These are phyloP conservation scores for Diplodia intermedia DNA, from an alignment of 2,329 filamentous ascomycete genomes.

Conservation along the genomic window DNA sequence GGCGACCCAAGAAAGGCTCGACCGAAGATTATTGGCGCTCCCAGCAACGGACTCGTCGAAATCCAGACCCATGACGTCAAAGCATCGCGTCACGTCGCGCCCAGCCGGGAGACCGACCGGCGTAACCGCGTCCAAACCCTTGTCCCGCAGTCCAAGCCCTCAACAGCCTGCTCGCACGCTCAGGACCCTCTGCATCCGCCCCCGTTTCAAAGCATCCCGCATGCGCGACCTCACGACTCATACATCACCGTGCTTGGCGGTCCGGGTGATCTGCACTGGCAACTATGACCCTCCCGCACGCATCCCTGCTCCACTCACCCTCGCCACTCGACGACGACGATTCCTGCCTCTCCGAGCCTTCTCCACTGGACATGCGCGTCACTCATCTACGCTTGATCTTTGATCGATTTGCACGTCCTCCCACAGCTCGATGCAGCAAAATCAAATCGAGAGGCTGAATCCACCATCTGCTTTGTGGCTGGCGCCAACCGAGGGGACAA, in stretches of 20 bases:
- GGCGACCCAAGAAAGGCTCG: not conserved
- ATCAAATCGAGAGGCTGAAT: not conserved
- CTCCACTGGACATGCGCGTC: not conserved
- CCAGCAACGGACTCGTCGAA: too few relatives aligned
- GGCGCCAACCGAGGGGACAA: not conserved
- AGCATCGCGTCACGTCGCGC: too few relatives aligned
- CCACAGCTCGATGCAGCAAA: too few relatives aligned
- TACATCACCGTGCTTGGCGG: too few relatives aligned
- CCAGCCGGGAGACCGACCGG: too few relatives aligned
- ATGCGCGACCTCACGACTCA: slow-evolving; percentile 5
- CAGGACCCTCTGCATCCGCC: not conserved
- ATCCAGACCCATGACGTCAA: too few relatives aligned
- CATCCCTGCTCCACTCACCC: not conserved
- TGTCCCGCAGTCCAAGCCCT: too few relatives aligned
- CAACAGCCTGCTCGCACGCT: not conserved
- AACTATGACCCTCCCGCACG: not conserved
- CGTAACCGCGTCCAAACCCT: too few relatives aligned
- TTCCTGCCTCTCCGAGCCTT: not conserved
- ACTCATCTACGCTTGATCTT: not conserved
- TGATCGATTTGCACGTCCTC: not conserved
- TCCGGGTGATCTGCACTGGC: slow-evolving; percentile 9
- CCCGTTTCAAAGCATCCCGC: slow-evolving; percentile 12
- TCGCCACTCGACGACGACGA: not conserved
- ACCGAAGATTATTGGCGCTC: too few relatives aligned
- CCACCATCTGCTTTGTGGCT: slow-evolving; percentile 16